Base-by-base conservation (phyloP, 139 green algal genomes). In the Asterochloris sp. region DNA sequence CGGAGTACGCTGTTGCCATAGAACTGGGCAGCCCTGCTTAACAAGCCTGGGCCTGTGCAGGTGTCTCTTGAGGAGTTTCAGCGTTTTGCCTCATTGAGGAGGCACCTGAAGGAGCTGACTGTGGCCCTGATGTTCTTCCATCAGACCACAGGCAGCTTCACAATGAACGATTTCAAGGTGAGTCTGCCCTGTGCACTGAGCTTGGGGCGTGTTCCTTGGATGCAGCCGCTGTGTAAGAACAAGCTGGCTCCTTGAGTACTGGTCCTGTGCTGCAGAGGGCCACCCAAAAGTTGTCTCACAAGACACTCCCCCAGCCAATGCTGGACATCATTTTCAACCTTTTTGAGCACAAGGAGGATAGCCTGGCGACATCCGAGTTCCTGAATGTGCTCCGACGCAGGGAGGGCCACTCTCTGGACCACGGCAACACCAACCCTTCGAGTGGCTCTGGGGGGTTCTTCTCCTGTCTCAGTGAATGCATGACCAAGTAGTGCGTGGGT, bases 81-180 rank as follows among this genome's bases (percentile, higher is more conserved):
- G 29, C 62, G 26, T 23, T 86, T 86, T 77, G 73, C 78, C 16
- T 62, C 26, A 6, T 38, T 83, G 69, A 62, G 78, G 38, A 77
- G 68, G 23, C 47, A 80, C 15, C 60, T 80, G 28, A 78, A 86
- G 23, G 76, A 67, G 54, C 71, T 86, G 71, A 62, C 75, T 21
- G 83, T 86, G 9, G 83, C 83, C 26, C 47, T 83, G 16, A 73
- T 83, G 6, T 73, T 86, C 23, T 78, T 76, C 69, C 68, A 80
- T 26, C 68, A 73, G 16, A 81, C 63, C 63, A 73, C 77, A 27
- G 77, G 62, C 26, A 61, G 73, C 13, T 81, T 81, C 28, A 62
- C 16, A 21, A 15, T 73, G 26, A 23, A 61, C 17, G 77, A 81
- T 11, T 63, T 81, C n/a, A 73, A 81, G 77, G 77, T 73, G 17